These are phyloP conservation scores for Vitis hybrid DNA, from an alignment of 177 flowering plant species.

Conservation along the genomic window DNA sequence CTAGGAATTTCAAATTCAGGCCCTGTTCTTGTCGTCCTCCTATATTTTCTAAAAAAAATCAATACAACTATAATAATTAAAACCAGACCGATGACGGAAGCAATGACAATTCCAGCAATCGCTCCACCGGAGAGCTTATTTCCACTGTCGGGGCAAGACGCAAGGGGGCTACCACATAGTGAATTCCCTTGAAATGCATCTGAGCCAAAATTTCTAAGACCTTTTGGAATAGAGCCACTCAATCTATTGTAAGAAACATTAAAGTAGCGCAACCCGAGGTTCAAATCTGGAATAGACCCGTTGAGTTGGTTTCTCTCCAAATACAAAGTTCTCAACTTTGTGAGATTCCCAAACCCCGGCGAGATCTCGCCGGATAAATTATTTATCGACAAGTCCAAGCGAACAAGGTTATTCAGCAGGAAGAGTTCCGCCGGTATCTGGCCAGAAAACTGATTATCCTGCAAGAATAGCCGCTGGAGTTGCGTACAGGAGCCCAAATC, in stretches of 20 bases:
- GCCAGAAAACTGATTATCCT: slow-evolving; percentile 56
- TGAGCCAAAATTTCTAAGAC: slow-evolving; percentile 13
- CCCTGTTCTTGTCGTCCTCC: slow-evolving; percentile 24
- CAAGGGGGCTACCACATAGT: slow-evolving; percentile 54
- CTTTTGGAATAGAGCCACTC: slow-evolving; percentile 50
- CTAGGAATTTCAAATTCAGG: slow-evolving; percentile 27
- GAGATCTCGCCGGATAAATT: slow-evolving; percentile 52
- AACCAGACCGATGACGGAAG: slow-evolving; percentile 32
- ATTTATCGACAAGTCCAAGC: slow-evolving; percentile 48
- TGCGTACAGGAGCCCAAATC: slow-evolving; percentile 42
- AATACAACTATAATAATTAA: slow-evolving; percentile 27
- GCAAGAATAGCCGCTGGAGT: slow-evolving; percentile 45
- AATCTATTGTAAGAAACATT: slow-evolving; percentile 57
- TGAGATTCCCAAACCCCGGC: slow-evolving; percentile 29
- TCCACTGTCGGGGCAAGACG: slow-evolving; percentile 26
- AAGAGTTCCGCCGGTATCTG: slow-evolving; percentile 37
- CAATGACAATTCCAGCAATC: slow-evolving; percentile 47
- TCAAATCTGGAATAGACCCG: slow-evolving; percentile 51
- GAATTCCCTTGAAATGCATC: slow-evolving; percentile 44
- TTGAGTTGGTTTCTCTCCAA: slow-evolving; percentile 41
- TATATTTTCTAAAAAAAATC: slow-evolving; percentile 34
- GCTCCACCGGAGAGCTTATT: slow-evolving; percentile 42
- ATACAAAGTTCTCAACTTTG: slow-evolving; percentile 38
- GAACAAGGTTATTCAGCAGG: slow-evolving; percentile 26
- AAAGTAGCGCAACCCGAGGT: slow-evolving; percentile 38